A percentile compares a stretch with the other conserved stretches of the same genome.
phyloP scores from a whole-genome alignment of 768 basidiomycete genomes.

The Favolaschia claudopus region DNA sequence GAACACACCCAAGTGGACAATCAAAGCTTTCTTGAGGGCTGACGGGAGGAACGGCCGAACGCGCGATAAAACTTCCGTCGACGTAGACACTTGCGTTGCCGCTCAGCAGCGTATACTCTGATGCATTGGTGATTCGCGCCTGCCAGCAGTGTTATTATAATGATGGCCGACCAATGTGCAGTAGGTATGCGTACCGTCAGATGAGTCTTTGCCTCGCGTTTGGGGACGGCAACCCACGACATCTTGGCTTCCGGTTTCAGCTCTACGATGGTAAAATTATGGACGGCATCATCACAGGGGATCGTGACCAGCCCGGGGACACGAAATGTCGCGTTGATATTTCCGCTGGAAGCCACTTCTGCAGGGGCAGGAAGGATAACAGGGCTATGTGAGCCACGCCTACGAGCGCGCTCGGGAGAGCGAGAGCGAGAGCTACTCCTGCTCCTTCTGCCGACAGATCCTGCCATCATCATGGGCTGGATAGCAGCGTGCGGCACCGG shows the following conservation, averaged over 20 bases:
- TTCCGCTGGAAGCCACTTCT: slow-evolving; percentile 44
- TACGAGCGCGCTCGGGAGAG: background rate
- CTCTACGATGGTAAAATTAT: slow-evolving; percentile 51
- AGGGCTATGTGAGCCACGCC: background rate
- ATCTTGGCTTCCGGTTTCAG: slow-evolving; percentile 46
- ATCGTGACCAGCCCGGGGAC: slow-evolving; percentile 52
- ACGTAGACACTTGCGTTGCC: slow-evolving; percentile 61
- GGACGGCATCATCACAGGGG: slow-evolving; percentile 47
- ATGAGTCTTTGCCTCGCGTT: slow-evolving; percentile 45
- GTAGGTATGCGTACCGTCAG: slow-evolving; percentile 39
- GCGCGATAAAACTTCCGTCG: slow-evolving; percentile 63
- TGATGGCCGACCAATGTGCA: background rate
- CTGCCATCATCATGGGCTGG: too few relatives aligned
- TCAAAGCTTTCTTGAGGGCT: slow-evolving; percentile 54
- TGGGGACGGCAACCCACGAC: slow-evolving; percentile 53
- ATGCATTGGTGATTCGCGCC: slow-evolving; percentile 61
- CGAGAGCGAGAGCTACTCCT: too few relatives aligned
- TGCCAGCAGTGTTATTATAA: slow-evolving; percentile 25
- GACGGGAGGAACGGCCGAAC: slow-evolving; percentile 49
- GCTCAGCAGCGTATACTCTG: slow-evolving; percentile 57
- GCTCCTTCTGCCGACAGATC: too few relatives aligned
- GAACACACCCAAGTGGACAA: slow-evolving; percentile 53
- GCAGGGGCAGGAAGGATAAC: slow-evolving; percentile 30
- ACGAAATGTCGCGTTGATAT: slow-evolving; percentile 48
- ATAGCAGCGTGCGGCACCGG: too few relatives aligned